Evolutionary conservation across 108 stramenopile species (phyloP).

Genomic region (Cyclotella sp.): DNA sequence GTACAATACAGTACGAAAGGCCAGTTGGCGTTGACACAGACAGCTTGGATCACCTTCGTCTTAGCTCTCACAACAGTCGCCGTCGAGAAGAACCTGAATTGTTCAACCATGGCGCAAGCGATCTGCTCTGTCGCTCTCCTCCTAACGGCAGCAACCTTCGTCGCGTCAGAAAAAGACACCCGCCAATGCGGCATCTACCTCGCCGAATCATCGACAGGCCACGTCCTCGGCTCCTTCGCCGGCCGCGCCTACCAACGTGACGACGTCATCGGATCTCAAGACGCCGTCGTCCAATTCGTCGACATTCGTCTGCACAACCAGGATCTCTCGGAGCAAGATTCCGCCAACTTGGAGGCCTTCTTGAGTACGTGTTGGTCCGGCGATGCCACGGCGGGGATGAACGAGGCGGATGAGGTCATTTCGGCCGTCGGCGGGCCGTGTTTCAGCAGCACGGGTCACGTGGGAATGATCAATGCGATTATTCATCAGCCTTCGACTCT

Average conservation of each 20-base stretch:
- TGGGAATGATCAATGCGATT: conserved; percentile 51
- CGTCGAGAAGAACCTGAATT: not conserved
- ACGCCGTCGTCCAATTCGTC: conserved; percentile 46
- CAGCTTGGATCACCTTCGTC: not conserved
- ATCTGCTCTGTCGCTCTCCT: conserved; percentile 4
- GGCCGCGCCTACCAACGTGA: conserved; percentile 38
- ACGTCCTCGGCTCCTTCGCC: conserved; percentile 47
- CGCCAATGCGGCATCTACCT: conserved; percentile 47
- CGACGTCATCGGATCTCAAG: conserved; percentile 41
- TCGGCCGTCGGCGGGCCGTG: conserved; percentile 54
- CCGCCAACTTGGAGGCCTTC: conserved; percentile 29
- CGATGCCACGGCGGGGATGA: conserved; percentile 44
- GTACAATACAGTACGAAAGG: too few relatives aligned
- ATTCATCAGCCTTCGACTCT: conserved; percentile 52
- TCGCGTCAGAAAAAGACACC: conserved; percentile 22
- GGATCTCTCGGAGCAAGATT: conserved; percentile 12
- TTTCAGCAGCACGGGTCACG: conserved; percentile 50
- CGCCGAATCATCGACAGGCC: conserved; percentile 51
- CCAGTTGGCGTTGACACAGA: not conserved
- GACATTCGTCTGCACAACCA: conserved; percentile 38
- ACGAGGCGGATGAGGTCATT: conserved; percentile 46
- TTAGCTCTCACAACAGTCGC: not conserved
- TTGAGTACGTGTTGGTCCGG: conserved; percentile 44
- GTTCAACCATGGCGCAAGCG: conserved; percentile 1
- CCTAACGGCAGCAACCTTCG: conserved; percentile 18